Percentiles rank a stretch among this genome's conserved stretches.
These are phyloP conservation scores for Grosmannia huntii DNA, from an alignment of 2,329 filamentous ascomycete species.

Conservation along the genomic window DNA sequence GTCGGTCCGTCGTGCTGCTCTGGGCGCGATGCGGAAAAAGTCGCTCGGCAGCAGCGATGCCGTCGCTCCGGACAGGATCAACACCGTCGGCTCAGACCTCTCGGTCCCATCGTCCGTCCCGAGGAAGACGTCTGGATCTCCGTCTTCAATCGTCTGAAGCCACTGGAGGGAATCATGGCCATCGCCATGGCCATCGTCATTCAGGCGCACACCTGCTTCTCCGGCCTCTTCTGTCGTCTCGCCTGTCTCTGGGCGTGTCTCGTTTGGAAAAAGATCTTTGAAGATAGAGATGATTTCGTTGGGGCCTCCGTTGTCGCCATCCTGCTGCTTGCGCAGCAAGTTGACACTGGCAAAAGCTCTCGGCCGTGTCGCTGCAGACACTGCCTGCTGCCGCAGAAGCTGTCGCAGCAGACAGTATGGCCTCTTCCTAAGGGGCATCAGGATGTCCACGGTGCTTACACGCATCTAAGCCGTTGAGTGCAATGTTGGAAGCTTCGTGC, in stretches of 20 bases:
- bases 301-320: too few relatives aligned
- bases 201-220: not conserved
- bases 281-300: constrained; percentile 6
- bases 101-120: not conserved
- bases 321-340: not conserved
- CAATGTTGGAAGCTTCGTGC: not conserved
- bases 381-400: not conserved
- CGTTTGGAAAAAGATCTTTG: constrained; percentile 9
- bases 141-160: not conserved
- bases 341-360: not conserved
- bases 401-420: not conserved
- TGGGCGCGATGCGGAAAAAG: constrained; percentile 54
- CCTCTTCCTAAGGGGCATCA: not conserved
- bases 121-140: too few relatives aligned
- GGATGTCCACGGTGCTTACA: not conserved
- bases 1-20: not conserved
- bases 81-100: constrained; percentile 15
- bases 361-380: not conserved
- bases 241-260: constrained; percentile 4
- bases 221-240: not conserved
- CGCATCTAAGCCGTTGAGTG: not conserved
- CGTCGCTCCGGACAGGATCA: constrained; percentile 47
- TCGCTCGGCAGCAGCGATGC: constrained; percentile 51
- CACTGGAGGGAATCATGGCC: not conserved
- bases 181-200: not conserved